Evolutionary conservation across 208 protist species (phyloP), one percentile per base, ranked within the genome.

Genomic region (Borovskyia barvae): DNA sequence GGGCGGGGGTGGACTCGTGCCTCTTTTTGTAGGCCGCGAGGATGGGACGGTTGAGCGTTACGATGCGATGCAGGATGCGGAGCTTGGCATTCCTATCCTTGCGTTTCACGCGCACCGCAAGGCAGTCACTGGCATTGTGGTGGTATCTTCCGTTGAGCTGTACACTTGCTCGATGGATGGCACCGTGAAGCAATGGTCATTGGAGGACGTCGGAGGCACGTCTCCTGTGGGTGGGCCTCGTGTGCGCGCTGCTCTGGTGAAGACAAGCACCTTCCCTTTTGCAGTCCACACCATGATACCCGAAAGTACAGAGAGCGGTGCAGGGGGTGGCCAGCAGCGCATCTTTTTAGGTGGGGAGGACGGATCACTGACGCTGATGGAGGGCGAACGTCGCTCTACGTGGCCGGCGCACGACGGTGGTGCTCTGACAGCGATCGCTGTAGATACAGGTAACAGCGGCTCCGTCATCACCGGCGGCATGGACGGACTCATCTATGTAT

Each of bases 21-120:
- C 77, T 24, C 42, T 89, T 36, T 89, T 92, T 50, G 67, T 92
- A 29, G 85, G 85, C 15, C 71, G 85, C 50, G 80, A 85, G 29
- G 80, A 89, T 53, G 85, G 85, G 37, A 85, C 76, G n/a, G 66
- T 92, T 45, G 82, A 89, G 43, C 74, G 78, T 43, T 87, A 87
- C 66, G 64, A 66, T 29, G 80, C 76, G 37, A 71, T 76, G 28
- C 71, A 82, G 30, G 70, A 80, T 36, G 76, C 77, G 3, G 75
- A 77, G 51, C 56, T 75, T n/a, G 79, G 80, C 19, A 75, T 72
- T 35, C 77, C 82, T 15, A 57, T 64, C 3, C 30, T 79, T 24
- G 72, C 63, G 15, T 75, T 90, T 22, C 79, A 72, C 53, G 87
- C 83, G 3, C 87, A 93, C 60, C 59, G 54, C 3, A 71, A 69